Evolutionary conservation across 495 filamentous ascomycete genomes (phyloP).

Genomic region (Chaetomium fimeti): DNA sequence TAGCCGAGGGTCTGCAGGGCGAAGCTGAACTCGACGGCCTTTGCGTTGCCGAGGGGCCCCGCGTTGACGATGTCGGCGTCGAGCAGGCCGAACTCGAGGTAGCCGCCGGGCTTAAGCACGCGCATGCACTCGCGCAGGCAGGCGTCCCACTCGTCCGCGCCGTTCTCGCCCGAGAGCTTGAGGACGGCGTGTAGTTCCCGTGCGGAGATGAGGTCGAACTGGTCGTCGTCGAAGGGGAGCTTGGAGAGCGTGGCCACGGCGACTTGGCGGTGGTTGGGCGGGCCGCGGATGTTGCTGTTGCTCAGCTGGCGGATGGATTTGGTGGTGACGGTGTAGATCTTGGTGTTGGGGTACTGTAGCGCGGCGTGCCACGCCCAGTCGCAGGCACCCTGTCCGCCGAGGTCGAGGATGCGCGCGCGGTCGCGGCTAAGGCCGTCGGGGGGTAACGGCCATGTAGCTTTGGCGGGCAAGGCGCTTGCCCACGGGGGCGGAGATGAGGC

Average conservation of each 20-base stretch:
- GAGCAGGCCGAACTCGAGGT: constrained; percentile 83
- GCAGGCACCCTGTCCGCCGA: constrained; percentile 78
- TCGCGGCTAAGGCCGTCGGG: constrained; percentile 45
- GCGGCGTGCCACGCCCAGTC: constrained; percentile 97
- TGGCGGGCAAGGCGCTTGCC: constrained; percentile 56
- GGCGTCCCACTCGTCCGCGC: constrained; percentile 81
- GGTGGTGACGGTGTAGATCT: constrained; percentile 80
- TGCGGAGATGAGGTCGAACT: constrained; percentile 90
- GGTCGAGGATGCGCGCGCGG: constrained; percentile 73
- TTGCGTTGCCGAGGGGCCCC: constrained; percentile 71
- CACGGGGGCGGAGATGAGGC: constrained; percentile 74
- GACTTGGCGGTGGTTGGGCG: constrained; percentile 80
- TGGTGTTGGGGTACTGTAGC: constrained; percentile 74
- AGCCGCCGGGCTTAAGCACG: constrained; percentile 87
- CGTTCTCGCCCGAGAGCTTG: constrained; percentile 61
- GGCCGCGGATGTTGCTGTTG: constrained; percentile 71
- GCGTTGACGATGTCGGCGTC: constrained; percentile 86
- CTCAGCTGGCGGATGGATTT: constrained; percentile 62
- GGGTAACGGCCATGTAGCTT: constrained; percentile 45
- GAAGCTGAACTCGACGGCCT: constrained; percentile 85
- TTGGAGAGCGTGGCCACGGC: constrained; percentile 70
- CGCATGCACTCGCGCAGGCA: constrained; percentile 84
- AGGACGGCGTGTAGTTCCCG: constrained; percentile 82
- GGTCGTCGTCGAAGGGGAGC: constrained; percentile 80
- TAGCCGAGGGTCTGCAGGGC: constrained; percentile 83